Evolutionary conservation across 176 grass and related monocot genomes (phyloP).

Genomic region (Eremochloa ophiuroides): DNA sequence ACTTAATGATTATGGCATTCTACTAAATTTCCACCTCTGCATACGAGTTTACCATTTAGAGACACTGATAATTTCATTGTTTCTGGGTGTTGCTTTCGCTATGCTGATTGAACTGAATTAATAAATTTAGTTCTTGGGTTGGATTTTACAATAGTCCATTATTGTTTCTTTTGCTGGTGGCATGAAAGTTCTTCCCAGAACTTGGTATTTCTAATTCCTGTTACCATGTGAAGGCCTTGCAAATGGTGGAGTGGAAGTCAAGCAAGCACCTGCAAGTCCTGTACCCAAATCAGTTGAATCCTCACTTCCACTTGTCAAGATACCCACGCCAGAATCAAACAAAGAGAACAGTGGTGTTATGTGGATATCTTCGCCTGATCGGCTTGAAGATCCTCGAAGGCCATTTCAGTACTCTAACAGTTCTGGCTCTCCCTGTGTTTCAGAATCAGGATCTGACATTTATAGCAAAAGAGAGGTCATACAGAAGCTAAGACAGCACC

Average conservation of each 20-base stretch:
- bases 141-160: not conserved
- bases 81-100: not conserved
- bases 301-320: constrained; percentile 72
- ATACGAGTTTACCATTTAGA: not conserved
- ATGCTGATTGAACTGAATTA: constrained; percentile 11
- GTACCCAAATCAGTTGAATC: constrained; percentile 41
- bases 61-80: not conserved
- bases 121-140: not conserved
- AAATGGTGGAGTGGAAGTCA: constrained; percentile 44
- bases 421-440: constrained; percentile 73
- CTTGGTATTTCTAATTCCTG: constrained; percentile 1
- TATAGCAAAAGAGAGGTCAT: constrained; percentile 94
- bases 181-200: not conserved
- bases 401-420: constrained; percentile 85
- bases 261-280: constrained; percentile 37
- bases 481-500: constrained; percentile 83
- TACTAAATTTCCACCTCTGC: not conserved
- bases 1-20: not conserved
- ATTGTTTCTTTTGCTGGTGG: not conserved
- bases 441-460: constrained; percentile 89
- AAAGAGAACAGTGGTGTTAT: constrained; percentile 57
- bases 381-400: constrained; percentile 75
- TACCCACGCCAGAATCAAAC: constrained; percentile 45
- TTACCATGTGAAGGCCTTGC: constrained; percentile 33
- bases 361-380: constrained; percentile 77